Conservation (phyloP, 2,329 filamentous ascomycete genomes). For the Fusarium dimerum region DNA sequence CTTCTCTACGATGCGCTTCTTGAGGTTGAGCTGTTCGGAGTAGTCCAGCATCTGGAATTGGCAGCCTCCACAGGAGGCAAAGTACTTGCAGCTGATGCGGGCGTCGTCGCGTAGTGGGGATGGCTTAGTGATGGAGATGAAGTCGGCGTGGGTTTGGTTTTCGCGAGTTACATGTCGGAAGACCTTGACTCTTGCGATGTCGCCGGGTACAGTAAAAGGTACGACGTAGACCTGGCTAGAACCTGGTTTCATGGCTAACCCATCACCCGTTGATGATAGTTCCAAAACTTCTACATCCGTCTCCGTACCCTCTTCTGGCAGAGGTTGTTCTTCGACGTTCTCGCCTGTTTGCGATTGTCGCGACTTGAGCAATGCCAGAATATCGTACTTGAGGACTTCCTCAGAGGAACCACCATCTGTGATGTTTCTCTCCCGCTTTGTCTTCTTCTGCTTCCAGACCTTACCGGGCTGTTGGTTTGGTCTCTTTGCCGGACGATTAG, state of each 20-base stretch:
- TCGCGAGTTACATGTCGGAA: conserved; percentile 68
- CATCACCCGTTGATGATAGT: conserved; percentile 90
- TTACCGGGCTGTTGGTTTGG: conserved; percentile 20
- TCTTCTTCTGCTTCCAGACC: conserved; percentile 48
- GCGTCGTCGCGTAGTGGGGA: conserved; percentile 76
- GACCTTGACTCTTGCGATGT: conserved; percentile 76
- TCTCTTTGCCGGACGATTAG: conserved; percentile 22
- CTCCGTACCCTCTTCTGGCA: conserved; percentile 71
- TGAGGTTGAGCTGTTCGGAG: conserved; percentile 79
- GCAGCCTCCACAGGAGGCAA: conserved; percentile 83
- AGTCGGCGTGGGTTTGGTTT: conserved; percentile 77
- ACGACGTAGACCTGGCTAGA: conserved; percentile 75
- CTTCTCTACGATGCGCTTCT: conserved; percentile 83
- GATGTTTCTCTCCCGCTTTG: conserved; percentile 60
- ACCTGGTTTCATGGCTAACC: conserved; percentile 71
- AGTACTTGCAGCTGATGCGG: conserved; percentile 82
- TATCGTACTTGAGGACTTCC: conserved; percentile 66
- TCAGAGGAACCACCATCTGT: conserved; percentile 61
- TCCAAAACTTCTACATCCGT: conserved; percentile 79
- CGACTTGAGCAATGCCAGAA: conserved; percentile 54
- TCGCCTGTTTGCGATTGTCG: conserved; percentile 35
- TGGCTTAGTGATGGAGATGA: conserved; percentile 73
- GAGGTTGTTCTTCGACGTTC: conserved; percentile 34
- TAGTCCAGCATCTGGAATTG: conserved; percentile 98
- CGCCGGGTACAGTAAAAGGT: conserved; percentile 85